These are phyloP conservation scores for Sambucus nigra DNA, from an alignment of 129 eudicot species.

Conservation along the genomic window DNA sequence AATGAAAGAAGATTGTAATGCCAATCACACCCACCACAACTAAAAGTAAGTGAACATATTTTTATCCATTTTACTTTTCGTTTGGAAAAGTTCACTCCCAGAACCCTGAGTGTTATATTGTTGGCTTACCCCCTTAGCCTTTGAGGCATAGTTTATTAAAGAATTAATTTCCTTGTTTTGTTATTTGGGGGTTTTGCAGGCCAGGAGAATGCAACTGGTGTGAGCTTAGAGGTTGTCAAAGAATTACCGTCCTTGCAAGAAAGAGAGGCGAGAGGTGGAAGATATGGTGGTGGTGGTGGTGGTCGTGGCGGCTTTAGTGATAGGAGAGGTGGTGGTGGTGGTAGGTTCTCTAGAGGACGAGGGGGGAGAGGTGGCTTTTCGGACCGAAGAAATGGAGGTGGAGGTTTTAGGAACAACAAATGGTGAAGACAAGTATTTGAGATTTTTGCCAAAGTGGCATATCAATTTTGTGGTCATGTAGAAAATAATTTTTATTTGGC, in stretches of 20 bases:
- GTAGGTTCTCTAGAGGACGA: conserved; percentile 34
- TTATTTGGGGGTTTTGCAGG: conserved; percentile 26
- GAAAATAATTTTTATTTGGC: conserved; percentile 16
- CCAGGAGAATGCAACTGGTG: conserved; percentile 63
- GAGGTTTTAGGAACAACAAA: conserved; percentile 32
- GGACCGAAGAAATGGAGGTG: conserved; percentile 32
- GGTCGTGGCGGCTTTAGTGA: conserved; percentile 32
- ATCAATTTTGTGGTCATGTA: conserved; percentile 33
- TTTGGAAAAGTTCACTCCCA: no score
- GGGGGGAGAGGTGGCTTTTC: conserved; percentile 32
- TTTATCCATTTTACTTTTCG: no score
- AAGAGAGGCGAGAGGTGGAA: conserved; percentile 43
- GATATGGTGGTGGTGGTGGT: conserved; percentile 50
- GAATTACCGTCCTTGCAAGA: conserved; percentile 67
- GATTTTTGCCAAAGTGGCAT: conserved; percentile 1
- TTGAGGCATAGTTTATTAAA: no score
- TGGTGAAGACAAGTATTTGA: conserved; percentile 28
- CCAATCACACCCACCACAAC: no score
- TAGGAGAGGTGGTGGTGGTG: conserved; percentile 30
- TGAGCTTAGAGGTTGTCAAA: conserved; percentile 64
- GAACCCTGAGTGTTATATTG: no score
- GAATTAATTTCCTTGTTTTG: no score
- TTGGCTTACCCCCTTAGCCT: no score
- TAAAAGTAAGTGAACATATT: no score
- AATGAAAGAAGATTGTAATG: no score